These are phyloP conservation scores for Trichoderma harzianum DNA, from an alignment of 2,329 filamentous ascomycete genomes.

Conservation along the genomic window DNA sequence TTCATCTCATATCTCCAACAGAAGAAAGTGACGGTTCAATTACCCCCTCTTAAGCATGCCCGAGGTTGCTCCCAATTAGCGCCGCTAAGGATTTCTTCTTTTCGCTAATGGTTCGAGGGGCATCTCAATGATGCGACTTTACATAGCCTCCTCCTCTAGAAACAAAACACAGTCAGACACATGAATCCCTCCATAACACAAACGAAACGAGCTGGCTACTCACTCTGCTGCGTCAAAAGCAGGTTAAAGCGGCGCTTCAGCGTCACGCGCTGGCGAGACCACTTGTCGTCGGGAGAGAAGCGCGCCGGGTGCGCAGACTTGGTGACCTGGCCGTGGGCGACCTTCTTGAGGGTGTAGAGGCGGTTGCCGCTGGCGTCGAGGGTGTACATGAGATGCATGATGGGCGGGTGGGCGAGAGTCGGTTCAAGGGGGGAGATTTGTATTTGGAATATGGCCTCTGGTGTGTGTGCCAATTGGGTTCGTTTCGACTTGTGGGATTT, in stretches of 20 bases:
- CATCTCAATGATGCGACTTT: background rate
- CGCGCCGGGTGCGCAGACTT: constrained; percentile 94
- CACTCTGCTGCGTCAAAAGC: constrained; percentile 74
- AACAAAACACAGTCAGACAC: background rate
- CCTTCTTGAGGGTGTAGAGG: constrained; percentile 93
- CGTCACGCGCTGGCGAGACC: constrained; percentile 91
- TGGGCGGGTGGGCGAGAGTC: constrained; percentile 15
- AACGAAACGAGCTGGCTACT: constrained; percentile 25
- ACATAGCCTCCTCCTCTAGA: constrained; percentile 17
- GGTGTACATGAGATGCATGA: constrained; percentile 75
- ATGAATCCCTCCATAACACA: background rate
- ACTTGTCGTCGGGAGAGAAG: constrained; percentile 98
- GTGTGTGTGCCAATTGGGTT: background rate
- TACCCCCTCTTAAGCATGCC: no score
- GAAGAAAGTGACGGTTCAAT: background rate
- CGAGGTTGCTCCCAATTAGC: background rate
- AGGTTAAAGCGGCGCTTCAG: constrained; percentile 91
- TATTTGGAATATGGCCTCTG: background rate
- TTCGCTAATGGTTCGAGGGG: background rate
- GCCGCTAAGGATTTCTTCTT: background rate
- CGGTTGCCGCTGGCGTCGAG: constrained; percentile 79
- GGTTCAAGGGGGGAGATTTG: background rate
- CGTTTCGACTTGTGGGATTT: background rate
- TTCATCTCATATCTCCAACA: background rate
- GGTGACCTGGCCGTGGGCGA: constrained; percentile 77